Conservation (phyloP, 2,329 filamentous ascomycete genomes). For the Hypomyces perniciosus region DNA sequence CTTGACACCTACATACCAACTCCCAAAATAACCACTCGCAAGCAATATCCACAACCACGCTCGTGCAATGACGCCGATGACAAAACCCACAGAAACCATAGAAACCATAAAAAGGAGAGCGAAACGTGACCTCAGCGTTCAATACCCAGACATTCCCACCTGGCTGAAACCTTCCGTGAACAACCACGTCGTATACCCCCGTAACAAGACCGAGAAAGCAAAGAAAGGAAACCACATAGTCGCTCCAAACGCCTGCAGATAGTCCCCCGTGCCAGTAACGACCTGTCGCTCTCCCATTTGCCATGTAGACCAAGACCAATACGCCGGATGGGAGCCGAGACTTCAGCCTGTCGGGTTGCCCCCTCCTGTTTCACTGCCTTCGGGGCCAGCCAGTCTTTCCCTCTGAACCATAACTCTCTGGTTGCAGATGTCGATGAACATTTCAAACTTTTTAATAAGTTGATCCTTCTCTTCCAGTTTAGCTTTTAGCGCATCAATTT, state of each 20-base stretch:
- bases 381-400: slow-evolving; percentile 39
- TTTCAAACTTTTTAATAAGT: slow-evolving; percentile 58
- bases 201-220: neutral
- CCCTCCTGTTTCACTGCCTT: slow-evolving; percentile 22
- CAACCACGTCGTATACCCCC: slow-evolving; percentile 4
- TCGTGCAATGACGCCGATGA: neutral
- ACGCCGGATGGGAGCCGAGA: slow-evolving; percentile 4
- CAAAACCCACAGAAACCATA: neutral
- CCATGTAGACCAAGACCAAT: slow-evolving; percentile 12
- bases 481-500: slow-evolving; percentile 52
- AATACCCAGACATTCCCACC: neutral
- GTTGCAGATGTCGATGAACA: slow-evolving; percentile 66
- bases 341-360: slow-evolving; percentile 17
- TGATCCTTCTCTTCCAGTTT: slow-evolving; percentile 58
- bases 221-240: slow-evolving; percentile 7
- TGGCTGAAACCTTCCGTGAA: neutral
- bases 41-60: neutral
- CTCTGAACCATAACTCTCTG: slow-evolving; percentile 59
- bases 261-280: slow-evolving; percentile 8
- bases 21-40: neutral
- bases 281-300: slow-evolving; percentile 8
- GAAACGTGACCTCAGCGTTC: neutral
- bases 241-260: slow-evolving; percentile 10
- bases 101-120: neutral
- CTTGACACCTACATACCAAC: neutral